A percentile compares a stretch with the other conserved stretches of the same genome.
Conservation (phyloP, 495 filamentous ascomycete species). For the Annulohypoxylon nitens region DNA sequence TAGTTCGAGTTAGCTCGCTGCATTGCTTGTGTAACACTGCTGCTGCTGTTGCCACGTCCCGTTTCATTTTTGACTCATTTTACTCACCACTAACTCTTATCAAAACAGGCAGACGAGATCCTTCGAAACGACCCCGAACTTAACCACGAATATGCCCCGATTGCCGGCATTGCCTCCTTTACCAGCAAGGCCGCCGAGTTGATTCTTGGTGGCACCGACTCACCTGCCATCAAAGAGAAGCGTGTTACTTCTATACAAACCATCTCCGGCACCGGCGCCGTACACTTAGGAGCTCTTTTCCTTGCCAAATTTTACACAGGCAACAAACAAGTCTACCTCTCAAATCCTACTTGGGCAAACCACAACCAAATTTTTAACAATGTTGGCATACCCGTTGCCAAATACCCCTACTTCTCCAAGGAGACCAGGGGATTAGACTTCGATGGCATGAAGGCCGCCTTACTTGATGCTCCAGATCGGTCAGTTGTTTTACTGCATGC, state of each 20-base stretch:
- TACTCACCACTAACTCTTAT: slow-evolving; percentile 38
- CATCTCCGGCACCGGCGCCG: slow-evolving; percentile 92
- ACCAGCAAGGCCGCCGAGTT: slow-evolving; percentile 90
- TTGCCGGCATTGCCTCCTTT: slow-evolving; percentile 86
- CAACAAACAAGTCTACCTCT: slow-evolving; percentile 84
- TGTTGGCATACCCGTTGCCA: slow-evolving; percentile 79
- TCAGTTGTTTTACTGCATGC: slow-evolving; percentile 93
- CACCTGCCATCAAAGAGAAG: slow-evolving; percentile 85
- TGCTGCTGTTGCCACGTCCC: neutral
- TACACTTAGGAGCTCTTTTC: slow-evolving; percentile 90
- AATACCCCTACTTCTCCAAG: slow-evolving; percentile 93
- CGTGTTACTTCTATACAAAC: slow-evolving; percentile 81
- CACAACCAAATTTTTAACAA: slow-evolving; percentile 99
- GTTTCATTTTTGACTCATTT: slow-evolving; percentile 8
- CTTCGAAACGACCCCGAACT: slow-evolving; percentile 87
- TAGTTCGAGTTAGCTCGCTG: slow-evolving; percentile 50
- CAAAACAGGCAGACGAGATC: slow-evolving; percentile 83
- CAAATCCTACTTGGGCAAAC: slow-evolving; percentile 96
- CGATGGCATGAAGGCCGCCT: slow-evolving; percentile 79
- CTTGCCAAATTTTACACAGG: slow-evolving; percentile 80
- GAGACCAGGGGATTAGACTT: slow-evolving; percentile 92
- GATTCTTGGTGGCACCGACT: slow-evolving; percentile 79
- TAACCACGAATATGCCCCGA: slow-evolving; percentile 99
- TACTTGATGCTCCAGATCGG: slow-evolving; percentile 77
- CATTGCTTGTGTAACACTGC: slow-evolving; percentile 7